Conservation (phyloP, 2,329 filamentous ascomycete species). For the Xylariales sp. region DNA sequence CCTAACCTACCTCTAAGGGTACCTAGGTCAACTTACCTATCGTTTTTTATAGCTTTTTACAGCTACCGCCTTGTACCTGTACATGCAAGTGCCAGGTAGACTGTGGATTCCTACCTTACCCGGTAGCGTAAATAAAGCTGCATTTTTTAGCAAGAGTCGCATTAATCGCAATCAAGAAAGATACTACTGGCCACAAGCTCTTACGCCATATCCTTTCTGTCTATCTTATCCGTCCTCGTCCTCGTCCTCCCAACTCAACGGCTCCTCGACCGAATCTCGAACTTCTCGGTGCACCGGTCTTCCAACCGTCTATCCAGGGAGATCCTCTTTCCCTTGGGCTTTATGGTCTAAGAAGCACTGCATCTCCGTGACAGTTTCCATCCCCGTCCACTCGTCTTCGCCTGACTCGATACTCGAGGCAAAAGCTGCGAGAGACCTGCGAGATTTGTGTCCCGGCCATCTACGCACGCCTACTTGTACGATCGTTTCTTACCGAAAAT, state of each 20-base stretch:
- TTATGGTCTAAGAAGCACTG: slow-evolving; percentile 11
- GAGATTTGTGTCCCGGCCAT: slow-evolving; percentile 24
- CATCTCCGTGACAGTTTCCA: neutral
- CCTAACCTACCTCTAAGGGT: neutral
- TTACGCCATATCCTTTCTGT: slow-evolving; percentile 29
- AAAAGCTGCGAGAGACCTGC: slow-evolving; percentile 18
- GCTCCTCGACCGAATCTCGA: slow-evolving; percentile 18
- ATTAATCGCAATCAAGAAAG: slow-evolving; percentile 35
- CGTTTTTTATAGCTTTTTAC: neutral
- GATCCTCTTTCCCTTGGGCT: slow-evolving; percentile 16
- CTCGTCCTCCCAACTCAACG: slow-evolving; percentile 17
- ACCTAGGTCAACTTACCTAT: neutral
- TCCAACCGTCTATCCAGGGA: slow-evolving; percentile 3
- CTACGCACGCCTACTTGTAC: slow-evolving; percentile 15
- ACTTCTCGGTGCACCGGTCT: slow-evolving; percentile 4
- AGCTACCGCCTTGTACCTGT: neutral
- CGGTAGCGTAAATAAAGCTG: slow-evolving; percentile 33
- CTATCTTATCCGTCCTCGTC: slow-evolving; percentile 19
- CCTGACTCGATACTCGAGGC: slow-evolving; percentile 17
- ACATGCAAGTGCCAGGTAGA: slow-evolving; percentile 16
- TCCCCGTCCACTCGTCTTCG: neutral
- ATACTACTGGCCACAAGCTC: slow-evolving; percentile 22
- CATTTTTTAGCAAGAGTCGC: slow-evolving; percentile 35
- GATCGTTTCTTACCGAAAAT: slow-evolving; percentile 59
- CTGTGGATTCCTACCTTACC: slow-evolving; percentile 25